Evolutionary conservation across 129 eudicot genomes (phyloP), one percentile per base, ranked within the genome.

Genomic region (Glebionis coronaria): DNA sequence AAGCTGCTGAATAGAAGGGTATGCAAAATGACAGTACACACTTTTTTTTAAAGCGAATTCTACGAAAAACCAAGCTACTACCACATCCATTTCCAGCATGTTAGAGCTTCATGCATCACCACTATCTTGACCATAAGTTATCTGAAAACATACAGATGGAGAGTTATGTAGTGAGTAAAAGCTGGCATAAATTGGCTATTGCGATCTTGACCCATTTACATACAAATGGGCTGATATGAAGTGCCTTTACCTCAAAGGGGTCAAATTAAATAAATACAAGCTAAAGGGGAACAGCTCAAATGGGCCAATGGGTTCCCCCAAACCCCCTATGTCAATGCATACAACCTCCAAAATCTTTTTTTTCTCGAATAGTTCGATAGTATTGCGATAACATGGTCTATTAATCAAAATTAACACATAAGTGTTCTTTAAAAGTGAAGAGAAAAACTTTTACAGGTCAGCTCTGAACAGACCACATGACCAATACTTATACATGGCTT

Each of bases 21-120:
- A 73, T 63, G 63, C 70, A 47, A 62, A 72, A 38, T 65, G 47
- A 73, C 78, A 66, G 58, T 58, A 74, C 79, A 74, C 79, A 66
- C 73, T 40, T 57, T 44, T 56, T 47, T 60, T 63, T 55, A 61
- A 40, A 62, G 50, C 52, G 44, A 78, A 70, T 54, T 52, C 72
- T 63, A 53, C 61, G 57, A 62, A 65, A 72, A 70, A 45, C 53
- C 53, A 63, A 63, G 44, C 56, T 63, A 71, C 44, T 62, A 52
- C 71, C 58, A 10, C 40, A 51, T 27, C 58, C 46, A 53, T 55
- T 47, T 31, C 23, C 51, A 31, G 71, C 68, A 52, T 20, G 28
- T 45, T 69, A 59, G 49, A 67, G 69, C 60, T 25, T 53, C 40
- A 14, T 67, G 67, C 71, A 76, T 61, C 70, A 55, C 47, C 78